These are phyloP conservation scores for Botryotinia globosa DNA, from an alignment of 2,329 filamentous ascomycete genomes.

Conservation along the genomic window DNA sequence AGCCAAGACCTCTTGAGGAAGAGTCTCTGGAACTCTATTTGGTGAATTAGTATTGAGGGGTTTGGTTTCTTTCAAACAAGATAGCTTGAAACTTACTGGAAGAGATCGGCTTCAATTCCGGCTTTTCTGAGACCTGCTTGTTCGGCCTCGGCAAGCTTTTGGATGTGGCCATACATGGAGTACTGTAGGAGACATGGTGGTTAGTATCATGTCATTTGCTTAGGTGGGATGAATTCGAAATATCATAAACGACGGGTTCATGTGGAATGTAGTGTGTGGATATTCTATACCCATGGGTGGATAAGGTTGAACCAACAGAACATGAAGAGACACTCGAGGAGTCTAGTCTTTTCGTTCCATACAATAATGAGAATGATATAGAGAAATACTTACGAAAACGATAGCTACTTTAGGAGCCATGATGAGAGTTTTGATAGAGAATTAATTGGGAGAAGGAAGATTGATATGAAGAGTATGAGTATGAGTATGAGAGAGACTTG, in stretches of 20 bases:
- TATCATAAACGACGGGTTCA: background rate
- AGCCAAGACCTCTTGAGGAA: constrained; percentile 72
- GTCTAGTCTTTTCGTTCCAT: background rate
- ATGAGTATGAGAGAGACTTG: background rate
- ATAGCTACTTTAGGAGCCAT: constrained; percentile 94
- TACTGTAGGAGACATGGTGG: constrained; percentile 53
- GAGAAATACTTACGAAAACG: constrained; percentile 68
- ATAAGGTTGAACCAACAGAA: background rate
- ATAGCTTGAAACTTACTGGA: constrained; percentile 34
- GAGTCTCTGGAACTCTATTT: constrained; percentile 72
- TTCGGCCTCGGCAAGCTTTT: constrained; percentile 81
- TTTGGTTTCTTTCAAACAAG: background rate
- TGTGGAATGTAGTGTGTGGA: background rate
- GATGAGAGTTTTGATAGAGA: constrained; percentile 23
- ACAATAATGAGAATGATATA: background rate
- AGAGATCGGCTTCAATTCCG: constrained; percentile 78
- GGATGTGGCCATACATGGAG: constrained; percentile 91
- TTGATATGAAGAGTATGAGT: background rate
- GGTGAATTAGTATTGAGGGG: background rate
- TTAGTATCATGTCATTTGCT: constrained; percentile 4
- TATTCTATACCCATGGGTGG: background rate
- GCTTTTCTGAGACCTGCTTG: constrained; percentile 85
- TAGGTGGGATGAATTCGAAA: background rate
- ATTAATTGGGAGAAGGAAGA: background rate
- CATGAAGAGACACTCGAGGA: background rate